Conservation (phyloP, 1,139 yeast genomes). For the Hansenula sp. region DNA sequence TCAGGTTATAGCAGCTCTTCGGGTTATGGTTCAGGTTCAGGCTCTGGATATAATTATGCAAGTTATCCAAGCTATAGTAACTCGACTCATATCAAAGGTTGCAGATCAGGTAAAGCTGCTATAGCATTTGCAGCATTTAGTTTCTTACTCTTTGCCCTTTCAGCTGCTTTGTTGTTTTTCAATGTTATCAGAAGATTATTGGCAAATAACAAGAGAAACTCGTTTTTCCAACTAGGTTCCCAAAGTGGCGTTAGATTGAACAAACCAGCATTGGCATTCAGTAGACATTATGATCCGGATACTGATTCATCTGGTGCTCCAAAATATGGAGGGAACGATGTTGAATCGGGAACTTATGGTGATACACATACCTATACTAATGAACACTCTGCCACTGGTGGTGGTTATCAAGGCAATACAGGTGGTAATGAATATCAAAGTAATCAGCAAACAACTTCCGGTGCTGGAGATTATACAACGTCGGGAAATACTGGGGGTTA, state of each 20-base stretch:
- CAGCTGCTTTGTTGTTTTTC: constrained; percentile 21
- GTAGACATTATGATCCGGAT: constrained; percentile 6
- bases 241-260: constrained; percentile 10
- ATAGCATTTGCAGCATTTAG: constrained; percentile 31
- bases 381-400: background rate
- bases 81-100: constrained; percentile 12
- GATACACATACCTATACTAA: constrained; percentile 1
- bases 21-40: background rate
- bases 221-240: constrained; percentile 10
- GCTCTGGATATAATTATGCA: background rate
- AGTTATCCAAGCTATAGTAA: background rate
- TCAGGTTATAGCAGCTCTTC: constrained; percentile 2
- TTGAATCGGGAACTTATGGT: background rate
- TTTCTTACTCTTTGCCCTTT: constrained; percentile 23
- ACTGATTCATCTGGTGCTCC: constrained; percentile 3
- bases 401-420: too few species aligned
- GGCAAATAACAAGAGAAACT: constrained; percentile 11
- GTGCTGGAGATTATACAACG: background rate
- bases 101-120: constrained; percentile 28
- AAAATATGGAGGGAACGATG: background rate
- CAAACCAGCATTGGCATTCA: constrained; percentile 14
- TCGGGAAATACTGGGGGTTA: background rate
- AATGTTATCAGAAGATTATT: constrained; percentile 26
- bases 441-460: too few species aligned
- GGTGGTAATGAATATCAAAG: too few species aligned